phyloP scores from a whole-genome alignment of 345 rosid species.

The Populus ilicifolia region DNA sequence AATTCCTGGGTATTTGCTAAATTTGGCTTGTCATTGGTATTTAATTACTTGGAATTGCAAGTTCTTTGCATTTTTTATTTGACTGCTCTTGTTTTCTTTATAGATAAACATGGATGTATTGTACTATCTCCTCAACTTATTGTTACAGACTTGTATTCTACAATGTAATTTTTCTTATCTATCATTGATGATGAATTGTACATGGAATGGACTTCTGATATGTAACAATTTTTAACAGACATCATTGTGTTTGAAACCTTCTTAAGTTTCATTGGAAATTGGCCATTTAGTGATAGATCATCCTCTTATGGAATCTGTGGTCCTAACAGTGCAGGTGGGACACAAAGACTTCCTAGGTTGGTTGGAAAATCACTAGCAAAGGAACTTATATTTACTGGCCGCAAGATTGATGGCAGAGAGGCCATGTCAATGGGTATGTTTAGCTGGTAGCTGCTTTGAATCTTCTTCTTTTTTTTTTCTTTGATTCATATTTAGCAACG shows the following conservation, averaged over 20 bases:
- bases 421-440: conserved; percentile 61
- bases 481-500: not conserved
- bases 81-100: not conserved
- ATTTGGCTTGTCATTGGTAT: not conserved
- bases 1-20: conserved; percentile 67
- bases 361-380: conserved; percentile 77
- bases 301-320: conserved; percentile 10
- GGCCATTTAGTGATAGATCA: not conserved
- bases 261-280: not conserved
- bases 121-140: not conserved
- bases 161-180: not conserved
- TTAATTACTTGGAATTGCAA: not conserved
- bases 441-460: not conserved
- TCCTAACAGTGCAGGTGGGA: conserved; percentile 78
- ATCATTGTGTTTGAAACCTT: not conserved
- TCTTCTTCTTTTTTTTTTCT: not conserved
- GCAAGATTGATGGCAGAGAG: conserved; percentile 64
- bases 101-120: not conserved
- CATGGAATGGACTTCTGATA: not conserved
- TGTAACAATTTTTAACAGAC: not conserved
- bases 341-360: conserved; percentile 83
- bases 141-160: not conserved
- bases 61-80: not conserved
- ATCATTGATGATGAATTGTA: not conserved
- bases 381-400: conserved; percentile 82